Conservation (phyloP, 805 yeast genomes). For the Saturnispora saitoi region DNA sequence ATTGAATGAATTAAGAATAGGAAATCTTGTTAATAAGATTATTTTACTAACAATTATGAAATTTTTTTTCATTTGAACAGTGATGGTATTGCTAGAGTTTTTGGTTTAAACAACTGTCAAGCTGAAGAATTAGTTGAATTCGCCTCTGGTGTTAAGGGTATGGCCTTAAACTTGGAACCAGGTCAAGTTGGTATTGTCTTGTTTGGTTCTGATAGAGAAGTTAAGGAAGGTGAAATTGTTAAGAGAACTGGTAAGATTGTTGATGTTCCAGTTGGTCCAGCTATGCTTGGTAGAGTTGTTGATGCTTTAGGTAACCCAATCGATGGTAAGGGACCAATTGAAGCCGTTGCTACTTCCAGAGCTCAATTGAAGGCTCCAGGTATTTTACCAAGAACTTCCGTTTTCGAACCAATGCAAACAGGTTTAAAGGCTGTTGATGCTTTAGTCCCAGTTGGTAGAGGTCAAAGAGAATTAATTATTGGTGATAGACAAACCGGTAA, state of each 20-base stretch:
- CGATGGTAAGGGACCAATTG: conserved; percentile 99
- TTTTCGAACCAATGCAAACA: conserved; percentile 98
- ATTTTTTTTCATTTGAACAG: conserved; percentile 32
- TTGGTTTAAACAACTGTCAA: conserved; percentile 98
- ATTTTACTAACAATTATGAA: not conserved
- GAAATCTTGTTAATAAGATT: conserved; percentile 5
- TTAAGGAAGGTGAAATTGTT: conserved; percentile 98
- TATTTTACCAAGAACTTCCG: conserved; percentile 98
- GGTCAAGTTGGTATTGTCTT: conserved; percentile 99
- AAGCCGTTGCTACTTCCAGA: conserved; percentile 75
- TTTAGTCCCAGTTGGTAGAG: conserved; percentile 99
- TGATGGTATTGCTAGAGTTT: conserved; percentile 99
- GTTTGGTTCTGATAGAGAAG: conserved; percentile 98
- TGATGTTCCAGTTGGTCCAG: conserved; percentile 98
- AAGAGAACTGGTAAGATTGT: conserved; percentile 99
- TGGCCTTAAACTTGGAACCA: conserved; percentile 99
- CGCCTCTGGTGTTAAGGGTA: conserved; percentile 99
- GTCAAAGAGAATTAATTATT: conserved; percentile 99
- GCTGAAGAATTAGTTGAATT: conserved; percentile 99
- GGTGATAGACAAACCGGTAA: conserved; percentile 99
- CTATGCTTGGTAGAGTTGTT: conserved; percentile 96
- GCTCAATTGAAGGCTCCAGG: conserved; percentile 99
- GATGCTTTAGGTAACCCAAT: conserved; percentile 99
- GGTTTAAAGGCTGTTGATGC: conserved; percentile 99
- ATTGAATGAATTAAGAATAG: not conserved